Evolutionary conservation across 2,329 filamentous ascomycete genomes (phyloP).

Genomic region (Colletotrichum sp.): DNA sequence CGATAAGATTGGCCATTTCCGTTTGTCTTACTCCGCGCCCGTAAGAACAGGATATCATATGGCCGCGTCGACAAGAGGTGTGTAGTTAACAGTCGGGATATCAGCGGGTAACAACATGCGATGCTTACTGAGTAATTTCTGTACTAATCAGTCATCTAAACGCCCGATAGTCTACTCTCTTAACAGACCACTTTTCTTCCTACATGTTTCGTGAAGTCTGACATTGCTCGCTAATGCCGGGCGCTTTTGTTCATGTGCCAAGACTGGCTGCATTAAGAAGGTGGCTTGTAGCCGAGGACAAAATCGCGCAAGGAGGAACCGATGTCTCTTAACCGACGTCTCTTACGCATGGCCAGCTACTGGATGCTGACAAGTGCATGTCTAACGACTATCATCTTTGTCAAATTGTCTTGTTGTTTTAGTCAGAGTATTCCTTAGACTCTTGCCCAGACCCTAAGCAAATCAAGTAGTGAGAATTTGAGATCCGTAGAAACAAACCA

Average conservation of each 20-base stretch:
- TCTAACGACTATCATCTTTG: neutral
- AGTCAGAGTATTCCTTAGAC: neutral
- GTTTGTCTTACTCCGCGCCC: neutral
- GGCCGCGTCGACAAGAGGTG: neutral
- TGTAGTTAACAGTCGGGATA: neutral
- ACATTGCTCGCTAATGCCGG: neutral
- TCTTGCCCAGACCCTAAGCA: neutral
- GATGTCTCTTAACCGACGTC: neutral
- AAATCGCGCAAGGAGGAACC: neutral
- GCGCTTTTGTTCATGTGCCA: neutral
- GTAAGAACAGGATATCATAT: neutral
- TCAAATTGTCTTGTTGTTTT: neutral
- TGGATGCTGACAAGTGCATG: neutral
- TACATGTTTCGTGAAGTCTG: neutral
- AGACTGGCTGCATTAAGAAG: neutral
- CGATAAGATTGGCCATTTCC: neutral
- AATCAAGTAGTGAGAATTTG: neutral
- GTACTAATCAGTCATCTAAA: rapidly evolving
- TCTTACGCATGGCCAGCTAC: neutral
- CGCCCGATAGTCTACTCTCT: neutral
- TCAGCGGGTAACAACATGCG: neutral
- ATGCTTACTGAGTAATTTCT: neutral
- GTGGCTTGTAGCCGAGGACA: neutral
- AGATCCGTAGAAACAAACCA: neutral
- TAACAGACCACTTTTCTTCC: neutral